Evolutionary conservation across 805 yeast species (phyloP).

Genomic region (Candida insectorum): DNA sequence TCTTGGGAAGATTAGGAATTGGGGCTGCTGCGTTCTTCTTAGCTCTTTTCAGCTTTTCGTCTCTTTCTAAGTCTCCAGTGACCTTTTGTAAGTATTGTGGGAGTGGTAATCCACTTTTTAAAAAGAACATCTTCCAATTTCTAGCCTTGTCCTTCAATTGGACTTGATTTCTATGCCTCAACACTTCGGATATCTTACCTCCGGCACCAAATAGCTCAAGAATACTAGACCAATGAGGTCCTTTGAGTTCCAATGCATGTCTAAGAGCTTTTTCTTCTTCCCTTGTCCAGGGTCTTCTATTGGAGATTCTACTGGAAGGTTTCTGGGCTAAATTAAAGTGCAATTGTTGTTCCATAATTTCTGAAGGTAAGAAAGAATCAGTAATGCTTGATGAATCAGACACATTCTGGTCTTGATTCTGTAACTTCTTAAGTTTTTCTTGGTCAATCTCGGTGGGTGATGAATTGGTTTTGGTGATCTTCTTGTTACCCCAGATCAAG

Average conservation of each 20-base stretch:
- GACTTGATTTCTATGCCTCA: slow-evolving; percentile 85
- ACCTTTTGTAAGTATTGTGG: slow-evolving; percentile 81
- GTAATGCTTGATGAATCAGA: slow-evolving; percentile 17
- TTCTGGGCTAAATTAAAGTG: slow-evolving; percentile 35
- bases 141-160: slow-evolving; percentile 96
- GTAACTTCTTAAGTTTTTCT: slow-evolving; percentile 6
- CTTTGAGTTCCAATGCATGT: slow-evolving; percentile 75
- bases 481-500: slow-evolving; percentile 65
- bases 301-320: slow-evolving; percentile 23
- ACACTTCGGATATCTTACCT: slow-evolving; percentile 75
- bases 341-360: slow-evolving; percentile 41
- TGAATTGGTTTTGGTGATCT: slow-evolving; percentile 17
- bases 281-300: slow-evolving; percentile 76
- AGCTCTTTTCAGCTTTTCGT: slow-evolving; percentile 36
- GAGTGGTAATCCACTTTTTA: slow-evolving; percentile 69
- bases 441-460: slow-evolving; percentile 3
- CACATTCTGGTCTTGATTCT: slow-evolving; percentile 2
- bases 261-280: slow-evolving; percentile 85
- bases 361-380: slow-evolving; percentile 38
- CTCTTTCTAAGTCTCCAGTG: slow-evolving; percentile 77
- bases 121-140: slow-evolving; percentile 86
- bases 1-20: slow-evolving; percentile 20
- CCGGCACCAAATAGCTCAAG: slow-evolving; percentile 92
- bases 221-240: slow-evolving; percentile 93
- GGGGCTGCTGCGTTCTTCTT: slow-evolving; percentile 42